Evolutionary conservation across 495 filamentous ascomycete species (phyloP), one percentile per base, ranked within the genome.

Genomic region (Penicillium ucsense): DNA sequence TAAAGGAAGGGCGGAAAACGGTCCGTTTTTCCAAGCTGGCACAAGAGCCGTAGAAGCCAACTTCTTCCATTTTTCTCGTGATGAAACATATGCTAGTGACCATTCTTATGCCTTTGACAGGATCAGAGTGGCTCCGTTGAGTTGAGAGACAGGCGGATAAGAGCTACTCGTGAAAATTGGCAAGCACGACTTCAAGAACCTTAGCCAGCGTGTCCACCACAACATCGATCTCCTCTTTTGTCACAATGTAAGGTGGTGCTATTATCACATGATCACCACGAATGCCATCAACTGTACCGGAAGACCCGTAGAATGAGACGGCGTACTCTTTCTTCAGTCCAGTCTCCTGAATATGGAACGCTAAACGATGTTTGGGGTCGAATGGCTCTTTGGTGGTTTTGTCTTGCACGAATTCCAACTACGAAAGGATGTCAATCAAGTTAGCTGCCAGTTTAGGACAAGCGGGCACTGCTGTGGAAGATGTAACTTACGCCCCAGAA

Each of bases 261-360:
- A 95, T 53, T 32, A 94, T 67, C 9, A 90, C 64, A 66, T 89
- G 84, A 55, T 95, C 89, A 1, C 87, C 88, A 3, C 54, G 62
- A 31, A 74, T 58, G 0, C 86, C 85, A 56, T 88, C 84, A 1
- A 72, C 78, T 0, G 81, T 82, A 4, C 87, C 88, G 3, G 71
- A 60, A 4, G 81, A 80, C 20, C 81, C 81, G 60, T 92, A 94
- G 11, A 94, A 54, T 0, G 74, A 79, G 49, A 94, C 76, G 12
- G 72, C 73, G 49, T 82, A 77, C 8, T 76, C 63, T 0, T 68
- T 49, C 0, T 59, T 51, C 31, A 84, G 54, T 0, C 72, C 80
- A 6, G 67, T 70, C 46, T 78, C 71, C 48, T 80, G 71, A 6
- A 88, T 67, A 10, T 62, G 63, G 48, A 67, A 68, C 4, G 64